phyloP scores from a whole-genome alignment of 768 basidiomycete genomes.

The Fibroporia radiculosa region DNA sequence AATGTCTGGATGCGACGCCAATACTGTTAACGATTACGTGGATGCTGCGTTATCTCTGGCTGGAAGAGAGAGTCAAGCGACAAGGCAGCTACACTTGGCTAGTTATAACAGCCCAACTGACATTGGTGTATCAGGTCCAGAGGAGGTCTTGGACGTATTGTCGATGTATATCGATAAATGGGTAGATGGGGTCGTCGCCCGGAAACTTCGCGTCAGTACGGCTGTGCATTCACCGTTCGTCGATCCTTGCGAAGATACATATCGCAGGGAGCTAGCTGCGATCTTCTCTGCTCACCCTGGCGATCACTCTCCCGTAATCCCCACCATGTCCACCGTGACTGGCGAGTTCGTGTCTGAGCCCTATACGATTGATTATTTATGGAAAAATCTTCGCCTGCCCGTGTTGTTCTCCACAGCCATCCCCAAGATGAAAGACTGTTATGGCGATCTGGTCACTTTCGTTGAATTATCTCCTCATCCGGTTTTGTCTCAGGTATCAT shows the following conservation, averaged over 20 bases:
- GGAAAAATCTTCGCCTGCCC: slow-evolving; percentile 29
- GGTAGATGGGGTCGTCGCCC: slow-evolving; percentile 25
- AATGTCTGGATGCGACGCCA: slow-evolving; percentile 24
- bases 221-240: slow-evolving; percentile 34
- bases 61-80: not conserved
- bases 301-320: slow-evolving; percentile 17
- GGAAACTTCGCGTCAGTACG: slow-evolving; percentile 27
- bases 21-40: slow-evolving; percentile 21
- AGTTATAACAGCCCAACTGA: slow-evolving; percentile 6
- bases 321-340: slow-evolving; percentile 30
- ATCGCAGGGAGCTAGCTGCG: slow-evolving; percentile 19
- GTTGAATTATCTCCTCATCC: slow-evolving; percentile 36
- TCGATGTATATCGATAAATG: slow-evolving; percentile 14
- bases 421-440: slow-evolving; percentile 11
- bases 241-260: slow-evolving; percentile 28
- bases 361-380: slow-evolving; percentile 32
- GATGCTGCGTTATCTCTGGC: slow-evolving; percentile 2
- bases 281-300: slow-evolving; percentile 28
- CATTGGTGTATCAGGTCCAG: slow-evolving; percentile 6
- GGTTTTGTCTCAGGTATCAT: slow-evolving; percentile 27
- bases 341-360: slow-evolving; percentile 15
- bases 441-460: slow-evolving; percentile 20
- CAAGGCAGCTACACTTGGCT: slow-evolving; percentile 4
- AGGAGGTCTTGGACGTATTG: slow-evolving; percentile 18
- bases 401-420: slow-evolving; percentile 31